Evolutionary conservation across 768 basidiomycete species (phyloP).

Genomic region (Lanmaoa rubissima): DNA sequence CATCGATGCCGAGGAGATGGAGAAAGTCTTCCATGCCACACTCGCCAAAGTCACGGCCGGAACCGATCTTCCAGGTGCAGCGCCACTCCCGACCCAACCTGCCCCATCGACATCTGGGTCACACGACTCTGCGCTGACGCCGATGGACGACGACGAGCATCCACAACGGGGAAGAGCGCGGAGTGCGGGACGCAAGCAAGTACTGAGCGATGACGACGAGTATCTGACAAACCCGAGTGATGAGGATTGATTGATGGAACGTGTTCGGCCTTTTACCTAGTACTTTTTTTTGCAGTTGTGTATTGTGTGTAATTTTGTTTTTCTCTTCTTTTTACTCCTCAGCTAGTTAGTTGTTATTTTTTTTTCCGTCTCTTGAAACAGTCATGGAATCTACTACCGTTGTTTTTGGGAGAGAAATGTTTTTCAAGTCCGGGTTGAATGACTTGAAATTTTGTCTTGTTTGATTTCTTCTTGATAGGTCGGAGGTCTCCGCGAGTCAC

Average conservation of each 20-base stretch:
- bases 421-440: neutral
- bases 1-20: conserved; percentile 91
- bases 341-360: conserved; percentile 4
- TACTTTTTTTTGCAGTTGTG: conserved; percentile 6
- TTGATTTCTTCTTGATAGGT: too few species aligned
- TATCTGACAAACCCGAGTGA: conserved; percentile 71
- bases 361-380: conserved; percentile 3
- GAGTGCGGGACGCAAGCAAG: conserved; percentile 65
- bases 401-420: neutral
- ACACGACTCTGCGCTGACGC: conserved; percentile 68
- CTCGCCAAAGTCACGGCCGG: conserved; percentile 64
- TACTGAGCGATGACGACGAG: conserved; percentile 66
- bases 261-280: too few species aligned
- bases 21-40: conserved; percentile 76
- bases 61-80: conserved; percentile 74
- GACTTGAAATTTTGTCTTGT: neutral
- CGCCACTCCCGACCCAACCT: conserved; percentile 33
- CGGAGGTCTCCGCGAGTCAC: too few species aligned
- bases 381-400: neutral
- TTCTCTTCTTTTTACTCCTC: neutral
- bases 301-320: conserved; percentile 12
- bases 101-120: conserved; percentile 42
- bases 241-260: conserved; percentile 53
- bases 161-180: conserved; percentile 54
- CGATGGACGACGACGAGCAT: conserved; percentile 80